Percentiles rank a stretch among this genome's conserved stretches.
phyloP scores from a whole-genome alignment of 768 basidiomycete species.

The Suillus bovinus region DNA sequence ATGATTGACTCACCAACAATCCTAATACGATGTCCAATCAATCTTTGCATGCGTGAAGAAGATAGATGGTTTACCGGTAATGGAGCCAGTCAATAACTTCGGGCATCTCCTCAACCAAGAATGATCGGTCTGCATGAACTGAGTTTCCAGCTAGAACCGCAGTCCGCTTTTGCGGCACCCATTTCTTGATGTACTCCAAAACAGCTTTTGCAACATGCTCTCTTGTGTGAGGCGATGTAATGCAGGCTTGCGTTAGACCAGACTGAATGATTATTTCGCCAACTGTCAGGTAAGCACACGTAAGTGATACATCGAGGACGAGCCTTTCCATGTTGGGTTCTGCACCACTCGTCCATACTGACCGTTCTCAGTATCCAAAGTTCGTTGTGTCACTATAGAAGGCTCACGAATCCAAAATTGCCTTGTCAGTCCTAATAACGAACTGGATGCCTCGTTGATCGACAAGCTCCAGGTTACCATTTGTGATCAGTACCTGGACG shows the following conservation, averaged over 20 bases:
- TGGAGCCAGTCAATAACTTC: conserved; percentile 77
- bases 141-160: conserved; percentile 87
- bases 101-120: conserved; percentile 80
- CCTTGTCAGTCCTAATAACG: conserved; percentile 73
- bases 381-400: conserved; percentile 3
- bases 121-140: conserved; percentile 78
- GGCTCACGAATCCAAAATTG: conserved; percentile 63
- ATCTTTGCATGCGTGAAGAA: neutral
- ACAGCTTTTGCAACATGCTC: conserved; percentile 62
- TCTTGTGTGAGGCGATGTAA: conserved; percentile 65
- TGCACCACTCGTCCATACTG: conserved; percentile 92
- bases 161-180: conserved; percentile 66
- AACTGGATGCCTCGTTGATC: conserved; percentile 74
- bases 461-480: conserved; percentile 78
- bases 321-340: conserved; percentile 74
- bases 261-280: conserved; percentile 45
- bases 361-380: neutral
- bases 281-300: neutral
- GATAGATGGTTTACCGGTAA: conserved; percentile 55
- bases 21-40: conserved; percentile 33
- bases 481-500: conserved; percentile 77
- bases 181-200: conserved; percentile 77
- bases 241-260: conserved; percentile 79
- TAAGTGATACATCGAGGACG: conserved; percentile 19
- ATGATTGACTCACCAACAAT: conserved; percentile 60